These are phyloP conservation scores for Neurospora sp. DNA, from an alignment of 495 filamentous ascomycete species.

Conservation along the genomic window DNA sequence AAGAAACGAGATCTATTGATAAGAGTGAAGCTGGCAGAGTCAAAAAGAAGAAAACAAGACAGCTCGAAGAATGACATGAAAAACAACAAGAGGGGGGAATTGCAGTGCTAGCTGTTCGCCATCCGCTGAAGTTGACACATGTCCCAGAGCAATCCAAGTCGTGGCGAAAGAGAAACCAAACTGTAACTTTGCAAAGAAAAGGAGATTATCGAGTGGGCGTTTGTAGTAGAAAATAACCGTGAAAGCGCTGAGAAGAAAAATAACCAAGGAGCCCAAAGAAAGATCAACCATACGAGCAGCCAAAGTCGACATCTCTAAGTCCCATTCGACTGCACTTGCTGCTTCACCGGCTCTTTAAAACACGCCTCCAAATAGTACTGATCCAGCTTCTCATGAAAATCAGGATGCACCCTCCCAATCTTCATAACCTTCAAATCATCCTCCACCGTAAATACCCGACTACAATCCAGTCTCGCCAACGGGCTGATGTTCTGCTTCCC, in stretches of 20 bases:
- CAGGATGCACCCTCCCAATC: slow-evolving; percentile 22
- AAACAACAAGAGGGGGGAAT: background rate
- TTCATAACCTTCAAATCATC: slow-evolving; percentile 21
- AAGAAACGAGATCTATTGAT: background rate
- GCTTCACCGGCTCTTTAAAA: background rate
- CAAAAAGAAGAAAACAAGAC: background rate
- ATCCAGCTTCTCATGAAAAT: slow-evolving; percentile 12
- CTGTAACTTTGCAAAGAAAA: background rate
- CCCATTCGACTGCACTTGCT: background rate
- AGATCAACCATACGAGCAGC: background rate
- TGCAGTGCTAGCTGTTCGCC: background rate
- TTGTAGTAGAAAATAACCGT: background rate
- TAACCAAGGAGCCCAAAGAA: background rate
- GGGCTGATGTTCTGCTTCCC: slow-evolving; percentile 21
- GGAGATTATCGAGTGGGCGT: background rate
- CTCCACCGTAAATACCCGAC: slow-evolving; percentile 25
- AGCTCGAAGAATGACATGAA: background rate
- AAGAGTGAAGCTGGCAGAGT: background rate
- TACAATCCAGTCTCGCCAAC: slow-evolving; percentile 21
- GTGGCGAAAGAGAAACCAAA: background rate
- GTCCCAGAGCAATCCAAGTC: background rate
- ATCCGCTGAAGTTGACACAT: background rate
- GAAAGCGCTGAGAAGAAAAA: background rate
- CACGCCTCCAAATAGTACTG: slow-evolving; percentile 17
- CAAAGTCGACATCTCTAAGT: background rate